Conservation (phyloP, 768 basidiomycete genomes). For the Udeniomyces megalosporus region DNA sequence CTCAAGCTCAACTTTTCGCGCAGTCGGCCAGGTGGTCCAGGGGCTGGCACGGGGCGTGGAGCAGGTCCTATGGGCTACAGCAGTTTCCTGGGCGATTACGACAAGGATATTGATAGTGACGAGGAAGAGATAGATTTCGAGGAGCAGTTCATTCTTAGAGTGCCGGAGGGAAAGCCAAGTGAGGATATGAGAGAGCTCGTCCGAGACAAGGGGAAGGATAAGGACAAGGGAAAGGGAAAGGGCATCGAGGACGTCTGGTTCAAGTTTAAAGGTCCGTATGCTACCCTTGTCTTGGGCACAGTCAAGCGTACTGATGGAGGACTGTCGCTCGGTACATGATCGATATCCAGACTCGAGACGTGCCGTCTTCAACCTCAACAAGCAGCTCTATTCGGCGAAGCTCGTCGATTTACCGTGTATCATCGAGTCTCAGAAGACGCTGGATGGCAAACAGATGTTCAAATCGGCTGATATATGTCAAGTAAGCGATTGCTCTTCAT, state of each 20-base stretch:
- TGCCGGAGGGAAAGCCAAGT: slow-evolving; percentile 60
- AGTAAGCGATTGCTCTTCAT: slow-evolving; percentile 34
- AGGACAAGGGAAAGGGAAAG: slow-evolving; percentile 32
- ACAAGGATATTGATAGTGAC: slow-evolving; percentile 86
- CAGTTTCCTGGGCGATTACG: slow-evolving; percentile 49
- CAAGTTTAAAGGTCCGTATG: slow-evolving; percentile 73
- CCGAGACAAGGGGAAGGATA: slow-evolving; percentile 60
- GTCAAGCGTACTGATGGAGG: too few species aligned
- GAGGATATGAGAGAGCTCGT: slow-evolving; percentile 21
- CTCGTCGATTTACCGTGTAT: slow-evolving; percentile 91
- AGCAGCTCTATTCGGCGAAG: slow-evolving; percentile 68
- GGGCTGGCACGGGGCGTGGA: background rate
- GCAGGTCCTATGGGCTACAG: background rate
- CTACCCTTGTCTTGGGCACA: too few species aligned
- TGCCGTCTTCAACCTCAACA: slow-evolving; percentile 73
- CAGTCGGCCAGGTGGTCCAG: background rate
- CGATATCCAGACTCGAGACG: slow-evolving; percentile 76
- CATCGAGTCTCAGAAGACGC: slow-evolving; percentile 84
- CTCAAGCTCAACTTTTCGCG: slow-evolving; percentile 15
- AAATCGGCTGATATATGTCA: slow-evolving; percentile 98
- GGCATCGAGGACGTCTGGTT: slow-evolving; percentile 79
- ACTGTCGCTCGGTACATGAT: too few species aligned
- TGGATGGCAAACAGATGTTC: slow-evolving; percentile 94
- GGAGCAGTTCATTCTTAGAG: slow-evolving; percentile 84
- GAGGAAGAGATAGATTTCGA: slow-evolving; percentile 81